Base-by-base conservation (phyloP, 2,329 filamentous ascomycete species). In the Verticillium zaregamsianum region DNA sequence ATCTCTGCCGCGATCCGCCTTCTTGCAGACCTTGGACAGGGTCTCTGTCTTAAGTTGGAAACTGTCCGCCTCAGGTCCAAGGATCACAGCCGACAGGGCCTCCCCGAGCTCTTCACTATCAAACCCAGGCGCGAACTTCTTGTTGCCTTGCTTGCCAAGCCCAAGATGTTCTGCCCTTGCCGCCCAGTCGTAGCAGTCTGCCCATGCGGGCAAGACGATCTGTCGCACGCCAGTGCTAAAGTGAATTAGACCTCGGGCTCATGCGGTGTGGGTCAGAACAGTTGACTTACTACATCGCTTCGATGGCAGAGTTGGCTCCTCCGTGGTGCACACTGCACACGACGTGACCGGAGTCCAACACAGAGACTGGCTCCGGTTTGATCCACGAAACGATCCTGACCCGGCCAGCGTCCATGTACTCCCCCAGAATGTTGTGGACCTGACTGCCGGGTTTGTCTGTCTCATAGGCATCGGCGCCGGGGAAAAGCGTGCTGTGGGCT, bases 111-210 rank as follows among this genome's bases (percentile, higher is more conserved):
- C 33, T 35, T 35, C 33, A 2, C 11, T 35, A 5, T 35, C 14
- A 14, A 35, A 35, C 33, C 11, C 33, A 12, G 33, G 33, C 33
- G 33, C 33, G 14, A 35, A 35, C 5, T 67, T 66, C n/a, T 70
- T 68, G 57, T 71, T 76, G 1, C 68, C 77, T 69, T 75, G 78
- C 33, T 35, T 9, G 9, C 54, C 54, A 0, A 78, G 63, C 0
- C 80, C 80, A 12, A 82, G 71, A 0, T 75, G 75, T 65, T 82
- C 79, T 0, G 74, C 77, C 2, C 74, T 72, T 15, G 70, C 69
- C 8, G 79, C 79, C 59, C 75, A 81, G 57, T 80, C 78, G 60
- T 80, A 80, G 0, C 76, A 72, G 58, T 82, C 80, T 0, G 76
- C 69, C 80, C 80, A 82, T 0, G 75, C 63, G 0, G 81, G 80